Percentiles rank a stretch among this genome's conserved stretches.
These are phyloP conservation scores for Boechera divaricarpa DNA, from an alignment of 345 rosid species.

Conservation along the genomic window DNA sequence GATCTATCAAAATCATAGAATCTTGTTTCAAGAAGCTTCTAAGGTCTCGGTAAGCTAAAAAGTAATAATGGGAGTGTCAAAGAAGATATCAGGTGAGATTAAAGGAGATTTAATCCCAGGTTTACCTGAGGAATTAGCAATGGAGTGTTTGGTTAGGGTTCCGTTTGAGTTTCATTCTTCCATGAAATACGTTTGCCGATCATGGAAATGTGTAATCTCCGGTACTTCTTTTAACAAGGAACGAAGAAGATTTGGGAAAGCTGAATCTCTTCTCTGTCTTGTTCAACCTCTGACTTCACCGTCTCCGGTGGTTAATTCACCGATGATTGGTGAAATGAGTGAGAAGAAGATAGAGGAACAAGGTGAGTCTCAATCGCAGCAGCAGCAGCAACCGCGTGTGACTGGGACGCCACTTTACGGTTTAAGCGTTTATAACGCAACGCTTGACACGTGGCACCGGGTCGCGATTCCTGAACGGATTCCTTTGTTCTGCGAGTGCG, in stretches of 20 bases:
- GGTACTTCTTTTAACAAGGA: constrained; percentile 36
- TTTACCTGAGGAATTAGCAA: constrained; percentile 58
- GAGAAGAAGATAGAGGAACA: constrained; percentile 36
- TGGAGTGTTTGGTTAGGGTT: constrained; percentile 59
- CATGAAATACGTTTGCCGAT: constrained; percentile 51
- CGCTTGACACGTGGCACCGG: constrained; percentile 47
- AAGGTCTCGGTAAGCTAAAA: neutral
- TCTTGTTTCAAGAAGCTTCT: constrained; percentile 14
- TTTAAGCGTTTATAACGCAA: constrained; percentile 51
- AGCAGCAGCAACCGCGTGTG: constrained; percentile 33
- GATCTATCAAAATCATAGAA: constrained; percentile 6
- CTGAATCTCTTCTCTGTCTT: constrained; percentile 57
- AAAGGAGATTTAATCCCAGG: constrained; percentile 52
- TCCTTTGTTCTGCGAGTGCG: constrained; percentile 64
- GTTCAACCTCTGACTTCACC: constrained; percentile 51
- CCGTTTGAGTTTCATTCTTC: constrained; percentile 55
- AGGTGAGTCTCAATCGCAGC: constrained; percentile 9
- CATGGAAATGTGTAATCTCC: constrained; percentile 52
- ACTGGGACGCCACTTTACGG: constrained; percentile 51
- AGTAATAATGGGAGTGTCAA: constrained; percentile 5
- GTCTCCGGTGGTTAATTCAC: neutral
- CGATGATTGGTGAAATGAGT: neutral
- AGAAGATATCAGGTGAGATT: constrained; percentile 10
- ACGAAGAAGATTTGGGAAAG: constrained; percentile 37
- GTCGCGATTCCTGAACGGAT: constrained; percentile 41